These are phyloP conservation scores for Umbelopsis ramanniana DNA, from an alignment of 192 early-diverging fungal species.

Conservation along the genomic window DNA sequence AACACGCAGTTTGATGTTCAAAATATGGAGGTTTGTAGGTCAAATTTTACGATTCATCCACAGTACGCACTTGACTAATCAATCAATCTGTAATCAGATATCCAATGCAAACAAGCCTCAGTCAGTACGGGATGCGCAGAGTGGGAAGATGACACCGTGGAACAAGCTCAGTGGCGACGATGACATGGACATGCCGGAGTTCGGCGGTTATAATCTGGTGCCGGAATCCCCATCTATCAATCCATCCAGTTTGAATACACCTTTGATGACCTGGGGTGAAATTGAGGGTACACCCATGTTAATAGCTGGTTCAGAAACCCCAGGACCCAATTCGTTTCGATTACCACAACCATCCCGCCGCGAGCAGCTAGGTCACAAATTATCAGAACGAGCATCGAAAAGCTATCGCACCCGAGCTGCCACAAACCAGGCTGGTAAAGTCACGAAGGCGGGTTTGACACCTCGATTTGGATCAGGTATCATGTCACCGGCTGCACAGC, in stretches of 20 bases:
- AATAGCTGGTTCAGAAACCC: conserved; percentile 56
- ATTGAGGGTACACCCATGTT: conserved; percentile 82
- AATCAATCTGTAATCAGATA: not conserved
- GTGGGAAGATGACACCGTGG: conserved; percentile 29
- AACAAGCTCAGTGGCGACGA: conserved; percentile 19
- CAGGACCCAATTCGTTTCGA: conserved; percentile 31
- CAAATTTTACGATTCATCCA: not conserved
- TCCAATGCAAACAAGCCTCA: not conserved
- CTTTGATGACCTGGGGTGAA: conserved; percentile 85
- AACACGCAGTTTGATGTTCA: conserved; percentile 61
- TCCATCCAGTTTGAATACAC: conserved; percentile 68
- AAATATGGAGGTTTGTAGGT: not conserved
- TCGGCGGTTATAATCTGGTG: conserved; percentile 66
- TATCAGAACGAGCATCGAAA: conserved; percentile 67
- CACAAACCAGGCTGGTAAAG: conserved; percentile 14
- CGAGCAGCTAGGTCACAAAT: conserved; percentile 62
- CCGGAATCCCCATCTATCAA: conserved; percentile 67
- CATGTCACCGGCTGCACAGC: conserved; percentile 40
- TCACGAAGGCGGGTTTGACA: conserved; percentile 21
- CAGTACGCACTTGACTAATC: not conserved
- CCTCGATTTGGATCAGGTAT: conserved; percentile 29
- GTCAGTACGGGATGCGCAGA: conserved; percentile 20
- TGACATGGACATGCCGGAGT: conserved; percentile 1
- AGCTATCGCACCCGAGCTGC: conserved; percentile 44
- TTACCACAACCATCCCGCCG: conserved; percentile 68